Conservation (phyloP, 2,329 filamentous ascomycete genomes). For the Cladobotryum protrusum region DNA sequence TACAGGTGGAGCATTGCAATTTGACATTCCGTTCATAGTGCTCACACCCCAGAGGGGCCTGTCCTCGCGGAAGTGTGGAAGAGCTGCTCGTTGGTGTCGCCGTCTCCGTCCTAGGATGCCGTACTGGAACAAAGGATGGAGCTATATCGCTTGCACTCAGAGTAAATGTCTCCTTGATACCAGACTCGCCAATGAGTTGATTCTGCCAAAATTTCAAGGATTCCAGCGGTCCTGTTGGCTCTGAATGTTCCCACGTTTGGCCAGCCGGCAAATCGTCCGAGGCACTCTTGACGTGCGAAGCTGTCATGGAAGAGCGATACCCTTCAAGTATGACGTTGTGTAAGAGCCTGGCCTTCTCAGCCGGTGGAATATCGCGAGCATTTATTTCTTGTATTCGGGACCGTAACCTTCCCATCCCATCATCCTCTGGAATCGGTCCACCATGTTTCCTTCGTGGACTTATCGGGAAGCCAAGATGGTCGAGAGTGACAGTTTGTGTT, state of each 20-base stretch:
- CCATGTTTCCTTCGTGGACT: slow-evolving; percentile 22
- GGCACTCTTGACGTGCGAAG: slow-evolving; percentile 13
- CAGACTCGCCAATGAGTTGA: slow-evolving; percentile 32
- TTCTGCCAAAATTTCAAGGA: slow-evolving; percentile 56
- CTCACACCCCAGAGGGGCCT: slow-evolving; percentile 65
- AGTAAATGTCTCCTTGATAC: slow-evolving; percentile 37
- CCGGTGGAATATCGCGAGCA: slow-evolving; percentile 47
- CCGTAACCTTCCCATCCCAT: slow-evolving; percentile 67
- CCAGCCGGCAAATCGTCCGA: slow-evolving; percentile 17
- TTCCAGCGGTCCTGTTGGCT: slow-evolving; percentile 41
- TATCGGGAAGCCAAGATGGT: slow-evolving; percentile 29
- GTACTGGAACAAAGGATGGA: slow-evolving; percentile 60
- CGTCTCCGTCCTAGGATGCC: slow-evolving; percentile 34
- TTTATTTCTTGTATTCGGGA: slow-evolving; percentile 64
- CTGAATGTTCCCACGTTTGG: slow-evolving; percentile 33
- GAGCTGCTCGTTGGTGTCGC: slow-evolving; percentile 16
- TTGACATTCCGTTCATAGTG: slow-evolving; percentile 97
- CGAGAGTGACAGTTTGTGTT: slow-evolving; percentile 20
- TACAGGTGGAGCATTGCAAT: slow-evolving; percentile 84
- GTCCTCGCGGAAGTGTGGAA: slow-evolving; percentile 21
- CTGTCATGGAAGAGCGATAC: slow-evolving; percentile 41
- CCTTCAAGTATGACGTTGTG: slow-evolving; percentile 65
- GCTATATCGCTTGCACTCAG: slow-evolving; percentile 55
- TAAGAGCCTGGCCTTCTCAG: slow-evolving; percentile 65
- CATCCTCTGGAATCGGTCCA: slow-evolving; percentile 60